Evolutionary conservation across 371 early-diverging fungal genomes (phyloP), one percentile per base, ranked within the genome.

Genomic region (Actinomucor elegans): DNA sequence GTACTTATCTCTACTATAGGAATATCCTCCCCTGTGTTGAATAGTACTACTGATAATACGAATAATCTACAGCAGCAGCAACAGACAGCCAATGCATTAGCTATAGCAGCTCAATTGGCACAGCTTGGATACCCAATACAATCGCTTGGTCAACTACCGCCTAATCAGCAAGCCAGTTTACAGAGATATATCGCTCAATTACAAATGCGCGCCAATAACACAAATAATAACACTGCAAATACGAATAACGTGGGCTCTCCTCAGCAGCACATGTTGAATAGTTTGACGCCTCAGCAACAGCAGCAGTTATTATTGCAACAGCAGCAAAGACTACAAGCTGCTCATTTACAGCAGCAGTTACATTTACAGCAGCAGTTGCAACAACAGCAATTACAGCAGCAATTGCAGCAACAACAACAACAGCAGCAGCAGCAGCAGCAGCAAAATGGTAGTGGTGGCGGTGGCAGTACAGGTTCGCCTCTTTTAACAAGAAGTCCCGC

Each of bases 151-250:
- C 73, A 68, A 29, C 52, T 74, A 4, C 60, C 59, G 7, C 55
- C 64, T 21, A 64, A 57, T 46, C 75, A 75, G 42, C 75, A 75
- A 57, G 61, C 59, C 1, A 63, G 68, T 44, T 44, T 75, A 33
- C 75, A 75, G 43, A 52, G 71, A 31, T 75, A 75, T 37, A 52
- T 75, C 29, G 52, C 62, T 5, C 75, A 75, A 43, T 44, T 75
- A 36, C 75, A 71, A 45, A 52, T 71, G 58, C 61, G 71, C 33
- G 31, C 60, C 48, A 32, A 51, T 51, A 27, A 28, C 20, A 43
- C 34, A 34, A 29, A 18, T 9, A 34, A 48, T 34, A 31, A 23
- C 15, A 47, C 36, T 48, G 42, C 21, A 37, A 54, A 48, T 41
- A 55, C 35, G 6, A 42, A 29, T 17, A 21, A 26, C n/a, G 38